These are phyloP conservation scores for Gracilaria vermiculophylla DNA, from an alignment of 23 red algal species.

Conservation along the genomic window DNA sequence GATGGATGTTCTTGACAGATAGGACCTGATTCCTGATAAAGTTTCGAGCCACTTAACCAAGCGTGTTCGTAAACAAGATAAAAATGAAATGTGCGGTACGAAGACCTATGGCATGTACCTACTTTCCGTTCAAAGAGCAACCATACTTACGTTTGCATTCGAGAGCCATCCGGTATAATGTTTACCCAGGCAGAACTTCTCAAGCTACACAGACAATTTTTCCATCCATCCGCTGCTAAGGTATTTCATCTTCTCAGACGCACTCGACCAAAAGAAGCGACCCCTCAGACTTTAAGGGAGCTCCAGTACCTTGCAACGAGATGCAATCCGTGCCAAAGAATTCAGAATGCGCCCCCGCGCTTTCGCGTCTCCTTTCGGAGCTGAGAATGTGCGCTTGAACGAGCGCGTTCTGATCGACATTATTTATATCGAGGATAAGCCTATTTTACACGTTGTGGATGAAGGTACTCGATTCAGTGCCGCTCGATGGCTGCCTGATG, in stretches of 20 bases:
- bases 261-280: conserved; percentile 18
- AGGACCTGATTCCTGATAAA: conserved; percentile 4
- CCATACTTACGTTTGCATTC: background rate
- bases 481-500: conserved; percentile 6
- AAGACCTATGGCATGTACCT: conserved; percentile 27
- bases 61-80: background rate
- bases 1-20: conserved; percentile 17
- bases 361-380: conserved; percentile 36
- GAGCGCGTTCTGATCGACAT: conserved; percentile 26
- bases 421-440: conserved; percentile 22
- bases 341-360: conserved; percentile 21
- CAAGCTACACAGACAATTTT: conserved; percentile 47
- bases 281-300: background rate
- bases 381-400: conserved; percentile 6
- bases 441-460: conserved; percentile 39
- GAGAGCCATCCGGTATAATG: background rate
- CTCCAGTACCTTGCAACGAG: conserved; percentile 4
- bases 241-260: conserved; percentile 25
- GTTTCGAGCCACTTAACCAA: background rate
- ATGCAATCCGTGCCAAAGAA: conserved; percentile 41
- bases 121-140: background rate
- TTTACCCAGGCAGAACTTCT: conserved; percentile 28
- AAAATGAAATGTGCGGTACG: background rate
- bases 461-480: background rate
- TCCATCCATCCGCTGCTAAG: conserved; percentile 18